Conservation (phyloP, 2,329 filamentous ascomycete genomes). For the Xylariaceae sp. region DNA sequence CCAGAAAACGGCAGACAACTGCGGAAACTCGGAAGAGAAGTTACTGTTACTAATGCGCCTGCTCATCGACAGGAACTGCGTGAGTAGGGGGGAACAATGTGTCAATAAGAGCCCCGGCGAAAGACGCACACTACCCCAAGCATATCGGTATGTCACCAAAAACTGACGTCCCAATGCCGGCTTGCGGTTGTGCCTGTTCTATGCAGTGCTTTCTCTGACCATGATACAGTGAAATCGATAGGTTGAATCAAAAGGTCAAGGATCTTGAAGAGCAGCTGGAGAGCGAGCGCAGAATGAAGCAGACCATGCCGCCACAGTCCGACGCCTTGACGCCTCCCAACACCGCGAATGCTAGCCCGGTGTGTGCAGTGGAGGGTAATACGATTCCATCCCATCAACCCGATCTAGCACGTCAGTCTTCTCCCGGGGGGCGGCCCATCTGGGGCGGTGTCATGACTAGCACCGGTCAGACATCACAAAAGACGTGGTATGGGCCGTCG, state of each 20-base stretch:
- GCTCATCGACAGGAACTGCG: conserved; percentile 31
- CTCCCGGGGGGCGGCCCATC: conserved; percentile 1
- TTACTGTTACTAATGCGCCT: conserved; percentile 8
- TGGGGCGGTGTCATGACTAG: conserved; percentile 36
- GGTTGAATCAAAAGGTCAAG: conserved; percentile 30
- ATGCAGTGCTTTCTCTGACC: conserved; percentile 1
- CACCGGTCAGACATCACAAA: conserved; percentile 31
- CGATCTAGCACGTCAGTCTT: no score
- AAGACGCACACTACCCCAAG: conserved; percentile 28
- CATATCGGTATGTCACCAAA: conserved; percentile 22
- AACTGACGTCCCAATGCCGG: no score
- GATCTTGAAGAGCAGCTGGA: conserved; percentile 31
- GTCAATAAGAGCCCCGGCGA: conserved; percentile 32
- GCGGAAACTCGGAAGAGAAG: not conserved
- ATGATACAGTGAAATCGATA: conserved; percentile 32
- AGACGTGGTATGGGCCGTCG: conserved; percentile 38
- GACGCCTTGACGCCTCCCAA: conserved; percentile 16
- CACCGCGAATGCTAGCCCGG: conserved; percentile 13
- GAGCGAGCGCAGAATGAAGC: conserved; percentile 9
- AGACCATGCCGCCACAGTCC: not conserved
- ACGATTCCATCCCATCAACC: not conserved
- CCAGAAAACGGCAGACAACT: not conserved
- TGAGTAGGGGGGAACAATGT: conserved; percentile 33
- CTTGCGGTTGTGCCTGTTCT: not conserved
- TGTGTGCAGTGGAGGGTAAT: conserved; percentile 6